These are phyloP conservation scores for Dictyophora rubrovolvata DNA, from an alignment of 768 basidiomycete species.

Conservation along the genomic window DNA sequence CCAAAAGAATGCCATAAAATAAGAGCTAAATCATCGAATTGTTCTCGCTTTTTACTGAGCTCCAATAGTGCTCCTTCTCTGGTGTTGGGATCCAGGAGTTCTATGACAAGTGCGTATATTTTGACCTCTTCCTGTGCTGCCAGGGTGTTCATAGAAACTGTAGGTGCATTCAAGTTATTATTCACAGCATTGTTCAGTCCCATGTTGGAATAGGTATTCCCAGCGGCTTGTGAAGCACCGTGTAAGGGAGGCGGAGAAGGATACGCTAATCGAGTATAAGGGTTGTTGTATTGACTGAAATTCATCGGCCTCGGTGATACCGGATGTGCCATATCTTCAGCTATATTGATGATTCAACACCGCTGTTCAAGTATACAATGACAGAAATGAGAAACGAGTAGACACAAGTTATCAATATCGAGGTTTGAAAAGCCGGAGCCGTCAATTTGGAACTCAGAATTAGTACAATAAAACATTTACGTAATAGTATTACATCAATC, in stretches of 20 bases:
- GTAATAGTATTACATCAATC: not conserved
- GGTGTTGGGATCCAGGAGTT: conserved; percentile 71
- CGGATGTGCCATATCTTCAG: conserved; percentile 2
- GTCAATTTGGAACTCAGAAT: not conserved
- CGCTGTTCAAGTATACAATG: not conserved
- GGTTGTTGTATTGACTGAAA: conserved; percentile 8
- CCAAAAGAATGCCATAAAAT: conserved; percentile 99
- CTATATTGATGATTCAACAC: not conserved
- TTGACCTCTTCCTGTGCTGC: conserved; percentile 52
- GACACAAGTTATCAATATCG: no score
- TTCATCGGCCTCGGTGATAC: conserved; percentile 7
- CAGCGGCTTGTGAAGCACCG: not conserved
- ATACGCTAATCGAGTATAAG: conserved; percentile 6
- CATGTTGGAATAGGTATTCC: not conserved
- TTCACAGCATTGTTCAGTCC: not conserved
- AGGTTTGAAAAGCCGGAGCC: not conserved
- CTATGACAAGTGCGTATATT: conserved; percentile 85
- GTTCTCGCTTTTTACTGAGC: conserved; percentile 96
- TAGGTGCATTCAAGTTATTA: not conserved
- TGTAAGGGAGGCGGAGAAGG: conserved; percentile 6
- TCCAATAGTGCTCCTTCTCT: conserved; percentile 88
- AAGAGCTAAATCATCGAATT: conserved; percentile 95
- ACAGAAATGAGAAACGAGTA: no score
- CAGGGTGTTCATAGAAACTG: conserved; percentile 1
- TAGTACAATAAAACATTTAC: not conserved